Evolutionary conservation across 768 basidiomycete species (phyloP), one percentile per base, ranked within the genome.

Genomic region (Lentinula guzmanii): DNA sequence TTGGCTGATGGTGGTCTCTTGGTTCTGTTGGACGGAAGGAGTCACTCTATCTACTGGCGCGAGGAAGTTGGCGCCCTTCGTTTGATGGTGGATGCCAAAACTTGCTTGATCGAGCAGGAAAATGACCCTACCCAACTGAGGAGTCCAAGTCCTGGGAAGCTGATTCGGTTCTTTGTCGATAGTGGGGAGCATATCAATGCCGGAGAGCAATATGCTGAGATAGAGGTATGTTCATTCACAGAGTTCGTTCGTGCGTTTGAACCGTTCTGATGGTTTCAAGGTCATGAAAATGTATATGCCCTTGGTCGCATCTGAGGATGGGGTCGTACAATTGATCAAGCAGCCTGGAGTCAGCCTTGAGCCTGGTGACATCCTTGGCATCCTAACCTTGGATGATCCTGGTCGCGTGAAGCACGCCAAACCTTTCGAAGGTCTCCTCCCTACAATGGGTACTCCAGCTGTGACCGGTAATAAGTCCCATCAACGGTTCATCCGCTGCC

Each of bases 221-320:
- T 99, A 50, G 97, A 98, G 83, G 92, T 92, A 65, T 59, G 82
- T 33, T 58, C 58, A 57, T 50, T n/a, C 2, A 28, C 50, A 1
- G 63, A 35, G 52, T 16, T 53, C 39, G 52, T 16, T 53, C 37
- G n/a, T 28, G 28, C 28, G 28, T 21, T 33, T 43, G 5, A 57
- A 18, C 24, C 7, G 62, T 58, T 35, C 48, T 45, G 35, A 35
- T 52, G 39, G 21, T 52, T 43, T 62, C 5, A 58, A 90, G 89
- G 91, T 93, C 63, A 95, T 97, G 94, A 98, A 99, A 79, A 99
- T 98, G 97, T 97, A 97, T 75, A 97, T 99, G 96, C 95, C 95
- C 3, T 85, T 99, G 60, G 86, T 93, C 60, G 94, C 95, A 5
- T 84, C 90, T 2, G 97, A 99, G 72, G 93, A 96, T 71, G 97